A percentile compares a stretch with the other conserved stretches of the same genome.
These are phyloP conservation scores for Mycena pura DNA, from an alignment of 768 basidiomycete species.

Conservation along the genomic window DNA sequence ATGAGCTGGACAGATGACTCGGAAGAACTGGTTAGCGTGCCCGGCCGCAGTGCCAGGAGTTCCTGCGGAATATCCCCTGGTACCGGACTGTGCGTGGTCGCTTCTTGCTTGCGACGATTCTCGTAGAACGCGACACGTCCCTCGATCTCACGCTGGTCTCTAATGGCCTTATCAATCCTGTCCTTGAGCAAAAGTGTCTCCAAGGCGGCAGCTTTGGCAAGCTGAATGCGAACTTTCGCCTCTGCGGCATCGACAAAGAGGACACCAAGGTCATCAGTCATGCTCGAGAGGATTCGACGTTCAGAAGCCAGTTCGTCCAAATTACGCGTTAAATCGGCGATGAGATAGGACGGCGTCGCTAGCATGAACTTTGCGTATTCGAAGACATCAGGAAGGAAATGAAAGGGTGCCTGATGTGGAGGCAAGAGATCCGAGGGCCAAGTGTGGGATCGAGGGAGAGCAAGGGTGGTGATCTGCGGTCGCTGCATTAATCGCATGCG, in stretches of 20 bases:
- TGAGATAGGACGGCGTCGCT: slow-evolving; percentile 86
- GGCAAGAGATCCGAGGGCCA: slow-evolving; percentile 95
- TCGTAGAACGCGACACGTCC: slow-evolving; percentile 45
- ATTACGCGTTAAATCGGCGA: slow-evolving; percentile 74
- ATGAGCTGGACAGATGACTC: slow-evolving; percentile 15
- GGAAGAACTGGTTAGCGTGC: slow-evolving; percentile 22
- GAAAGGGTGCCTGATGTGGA: slow-evolving; percentile 92
- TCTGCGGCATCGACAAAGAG: slow-evolving; percentile 84
- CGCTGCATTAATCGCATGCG: slow-evolving; percentile 91
- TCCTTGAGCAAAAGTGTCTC: slow-evolving; percentile 71
- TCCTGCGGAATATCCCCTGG: slow-evolving; percentile 60
- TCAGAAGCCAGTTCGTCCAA: slow-evolving; percentile 76
- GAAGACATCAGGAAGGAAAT: slow-evolving; percentile 93
- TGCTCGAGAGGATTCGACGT: slow-evolving; percentile 64
- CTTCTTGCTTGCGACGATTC: slow-evolving; percentile 38
- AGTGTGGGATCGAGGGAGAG: slow-evolving; percentile 87
- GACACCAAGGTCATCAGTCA: slow-evolving; percentile 79
- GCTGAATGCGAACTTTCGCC: slow-evolving; percentile 76
- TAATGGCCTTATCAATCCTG: slow-evolving; percentile 67
- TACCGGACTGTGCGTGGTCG: slow-evolving; percentile 13
- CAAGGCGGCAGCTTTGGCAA: slow-evolving; percentile 78
- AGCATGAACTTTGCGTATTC: slow-evolving; percentile 95
- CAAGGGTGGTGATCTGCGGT: slow-evolving; percentile 93
- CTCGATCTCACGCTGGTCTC: slow-evolving; percentile 61
- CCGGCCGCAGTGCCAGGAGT: slow-evolving; percentile 55